These are phyloP conservation scores for Irineochytrium annulatum DNA, from an alignment of 192 early-diverging fungal genomes.

Conservation along the genomic window DNA sequence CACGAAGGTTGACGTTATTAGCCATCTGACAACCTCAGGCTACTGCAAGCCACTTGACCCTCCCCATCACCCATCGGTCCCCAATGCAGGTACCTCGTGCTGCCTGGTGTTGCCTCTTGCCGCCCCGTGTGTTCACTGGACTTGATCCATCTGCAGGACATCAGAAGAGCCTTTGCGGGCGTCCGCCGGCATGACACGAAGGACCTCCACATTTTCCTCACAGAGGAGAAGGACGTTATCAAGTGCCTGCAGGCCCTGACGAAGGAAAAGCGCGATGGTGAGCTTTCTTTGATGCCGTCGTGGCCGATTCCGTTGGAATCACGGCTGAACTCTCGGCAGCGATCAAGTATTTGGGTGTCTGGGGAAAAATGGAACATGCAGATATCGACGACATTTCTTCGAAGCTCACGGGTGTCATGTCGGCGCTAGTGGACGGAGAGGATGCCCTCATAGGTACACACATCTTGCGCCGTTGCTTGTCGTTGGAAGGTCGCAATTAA, in stretches of 20 bases:
- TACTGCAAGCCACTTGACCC: too few species aligned
- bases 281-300: not conserved
- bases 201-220: not conserved
- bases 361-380: not conserved
- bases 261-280: constrained; percentile 26
- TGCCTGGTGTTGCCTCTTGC: too few species aligned
- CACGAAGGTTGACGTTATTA: too few species aligned
- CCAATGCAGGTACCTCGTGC: too few species aligned
- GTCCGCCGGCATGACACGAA: too few species aligned
- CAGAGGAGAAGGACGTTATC: constrained; percentile 6
- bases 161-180: too few species aligned
- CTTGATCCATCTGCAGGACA: too few species aligned
- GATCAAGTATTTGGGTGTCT: constrained; percentile 1
- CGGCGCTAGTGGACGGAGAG: constrained; percentile 11
- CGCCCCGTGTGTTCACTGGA: too few species aligned
- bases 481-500: not conserved
- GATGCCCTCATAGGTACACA: constrained; percentile 6
- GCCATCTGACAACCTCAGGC: too few species aligned
- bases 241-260: constrained; percentile 10
- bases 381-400: constrained; percentile 7
- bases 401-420: constrained; percentile 5
- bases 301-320: not conserved
- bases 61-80: too few species aligned
- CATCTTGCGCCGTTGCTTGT: not conserved
- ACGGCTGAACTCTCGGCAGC: not conserved